Percentiles rank a stretch among this genome's conserved stretches.
Evolutionary conservation across 2,329 filamentous ascomycete species (phyloP).

Genomic region (Arthrinium puccinioides): DNA sequence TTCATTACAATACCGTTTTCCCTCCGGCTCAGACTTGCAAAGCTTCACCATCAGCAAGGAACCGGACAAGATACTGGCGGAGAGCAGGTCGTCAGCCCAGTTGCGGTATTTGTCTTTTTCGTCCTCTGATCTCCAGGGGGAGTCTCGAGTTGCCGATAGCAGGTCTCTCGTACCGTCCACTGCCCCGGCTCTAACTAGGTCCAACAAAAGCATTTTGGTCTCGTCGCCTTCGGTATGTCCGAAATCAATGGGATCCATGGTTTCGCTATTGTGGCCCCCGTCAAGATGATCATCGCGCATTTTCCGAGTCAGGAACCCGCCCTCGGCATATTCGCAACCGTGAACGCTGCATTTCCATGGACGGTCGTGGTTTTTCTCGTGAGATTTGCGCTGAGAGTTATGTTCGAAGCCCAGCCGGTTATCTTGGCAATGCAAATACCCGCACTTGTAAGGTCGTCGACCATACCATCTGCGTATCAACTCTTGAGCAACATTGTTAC

Average conservation of each 20-base stretch:
- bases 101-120: too few species aligned
- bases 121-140: too few species aligned
- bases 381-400: not conserved
- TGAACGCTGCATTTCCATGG: conserved; percentile 16
- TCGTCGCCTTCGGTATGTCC: not conserved
- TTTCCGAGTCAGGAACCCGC: conserved; percentile 13
- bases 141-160: too few species aligned
- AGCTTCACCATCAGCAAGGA: too few species aligned
- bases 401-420: conserved; percentile 1
- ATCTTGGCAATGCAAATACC: conserved; percentile 1
- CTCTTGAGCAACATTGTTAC: not conserved
- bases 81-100: too few species aligned
- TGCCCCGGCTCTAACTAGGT: not conserved
- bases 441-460: conserved; percentile 5
- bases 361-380: conserved; percentile 7
- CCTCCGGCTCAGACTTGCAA: too few species aligned
- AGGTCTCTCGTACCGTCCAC: too few species aligned
- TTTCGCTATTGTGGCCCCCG: conserved; percentile 2
- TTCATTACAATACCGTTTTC: too few species aligned
- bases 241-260: not conserved
- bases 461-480: conserved; percentile 5
- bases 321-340: conserved; percentile 12
- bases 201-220: not conserved
- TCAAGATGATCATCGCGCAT: conserved; percentile 15
- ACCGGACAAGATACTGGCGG: too few species aligned